Percentiles rank a stretch among this genome's conserved stretches.
Evolutionary conservation across 2,329 filamentous ascomycete species (phyloP).

Genomic region (Sporothrix inflata): DNA sequence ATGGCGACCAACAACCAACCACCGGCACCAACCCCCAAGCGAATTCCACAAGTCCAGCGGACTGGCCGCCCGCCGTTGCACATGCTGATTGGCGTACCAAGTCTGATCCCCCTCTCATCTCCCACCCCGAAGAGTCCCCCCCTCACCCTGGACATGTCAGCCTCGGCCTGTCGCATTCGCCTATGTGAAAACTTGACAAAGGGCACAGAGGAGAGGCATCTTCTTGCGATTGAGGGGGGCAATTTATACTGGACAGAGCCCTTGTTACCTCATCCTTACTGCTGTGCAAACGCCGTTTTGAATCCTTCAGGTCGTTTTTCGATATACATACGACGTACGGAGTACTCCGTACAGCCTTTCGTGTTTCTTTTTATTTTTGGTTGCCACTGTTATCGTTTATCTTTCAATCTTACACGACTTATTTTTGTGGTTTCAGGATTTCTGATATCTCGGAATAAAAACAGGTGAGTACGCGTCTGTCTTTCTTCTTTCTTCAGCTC

Average conservation of each 20-base stretch:
- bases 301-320: not conserved
- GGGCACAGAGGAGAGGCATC: not conserved
- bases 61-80: not conserved
- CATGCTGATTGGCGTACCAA: constrained; percentile 3
- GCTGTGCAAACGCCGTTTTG: not conserved
- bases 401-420: not conserved
- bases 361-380: not conserved
- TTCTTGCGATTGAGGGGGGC: not conserved
- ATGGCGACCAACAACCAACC: not conserved
- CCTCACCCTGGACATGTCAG: not conserved
- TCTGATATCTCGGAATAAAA: not conserved
- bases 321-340: not conserved
- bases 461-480: not conserved
- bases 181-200: not conserved
- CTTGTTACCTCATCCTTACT: not conserved
- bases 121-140: not conserved
- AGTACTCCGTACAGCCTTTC: not conserved
- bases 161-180: constrained; percentile 2
- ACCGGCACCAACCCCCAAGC: not conserved
- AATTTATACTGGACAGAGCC: not conserved
- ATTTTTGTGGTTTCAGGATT: not conserved
- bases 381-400: not conserved
- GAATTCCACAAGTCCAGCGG: not conserved
- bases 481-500: not conserved
- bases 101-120: constrained; percentile 6